These are phyloP conservation scores for Alternaria arborescens DNA, from an alignment of 2,329 filamentous ascomycete genomes.

Conservation along the genomic window DNA sequence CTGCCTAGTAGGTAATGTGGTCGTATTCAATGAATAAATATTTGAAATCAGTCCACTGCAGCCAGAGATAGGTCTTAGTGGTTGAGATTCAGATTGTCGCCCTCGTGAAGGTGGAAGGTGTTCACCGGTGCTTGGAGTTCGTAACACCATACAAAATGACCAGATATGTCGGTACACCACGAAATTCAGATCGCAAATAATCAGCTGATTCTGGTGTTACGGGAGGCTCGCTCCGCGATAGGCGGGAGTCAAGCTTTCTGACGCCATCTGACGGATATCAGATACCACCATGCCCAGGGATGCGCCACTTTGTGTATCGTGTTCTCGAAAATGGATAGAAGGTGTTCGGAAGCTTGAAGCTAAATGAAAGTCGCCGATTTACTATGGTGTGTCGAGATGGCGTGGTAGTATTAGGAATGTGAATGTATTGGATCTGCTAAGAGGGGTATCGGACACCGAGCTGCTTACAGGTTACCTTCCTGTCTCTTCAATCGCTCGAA, in stretches of 20 bases:
- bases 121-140: not conserved
- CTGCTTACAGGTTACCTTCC: slow-evolving; percentile 33
- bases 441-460: not conserved
- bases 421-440: not conserved
- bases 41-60: too few relatives aligned
- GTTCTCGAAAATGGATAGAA: not conserved
- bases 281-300: not conserved
- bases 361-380: not conserved
- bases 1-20: too few relatives aligned
- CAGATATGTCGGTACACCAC: not conserved
- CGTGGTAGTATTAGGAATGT: too few relatives aligned
- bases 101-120: not conserved
- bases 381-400: not conserved
- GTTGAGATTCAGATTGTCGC: not conserved
- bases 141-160: not conserved
- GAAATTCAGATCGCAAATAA: not conserved
- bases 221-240: not conserved
- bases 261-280: not conserved
- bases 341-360: not conserved
- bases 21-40: too few relatives aligned
- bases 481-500: slow-evolving; percentile 68
- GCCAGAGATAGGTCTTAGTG: not conserved
- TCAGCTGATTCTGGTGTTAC: not conserved
- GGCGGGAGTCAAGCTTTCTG: not conserved
- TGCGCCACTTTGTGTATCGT: not conserved